Evolutionary conservation across 2,329 filamentous ascomycete genomes (phyloP).

Genomic region (Grosmannia huntii): DNA sequence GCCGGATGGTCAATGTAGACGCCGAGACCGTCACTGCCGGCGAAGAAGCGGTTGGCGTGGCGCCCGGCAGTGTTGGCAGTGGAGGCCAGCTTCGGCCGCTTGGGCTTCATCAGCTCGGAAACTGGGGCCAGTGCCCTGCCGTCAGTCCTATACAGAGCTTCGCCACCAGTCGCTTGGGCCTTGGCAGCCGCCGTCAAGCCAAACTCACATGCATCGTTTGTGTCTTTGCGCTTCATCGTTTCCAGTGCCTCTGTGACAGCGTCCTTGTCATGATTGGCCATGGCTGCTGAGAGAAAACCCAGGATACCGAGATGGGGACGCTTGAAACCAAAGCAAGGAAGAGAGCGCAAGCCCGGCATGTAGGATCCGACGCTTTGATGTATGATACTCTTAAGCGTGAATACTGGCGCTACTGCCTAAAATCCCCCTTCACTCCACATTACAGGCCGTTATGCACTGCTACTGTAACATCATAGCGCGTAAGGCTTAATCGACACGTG

Average conservation of each 20-base stretch:
- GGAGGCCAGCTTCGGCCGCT: background rate
- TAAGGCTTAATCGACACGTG: background rate
- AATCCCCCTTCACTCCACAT: background rate
- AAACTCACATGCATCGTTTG: background rate
- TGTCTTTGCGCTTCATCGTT: background rate
- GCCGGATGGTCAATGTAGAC: conserved; percentile 53
- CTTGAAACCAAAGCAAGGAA: background rate
- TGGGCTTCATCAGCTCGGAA: background rate
- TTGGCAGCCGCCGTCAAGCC: too few species aligned
- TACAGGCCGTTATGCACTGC: background rate
- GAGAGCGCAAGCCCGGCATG: background rate
- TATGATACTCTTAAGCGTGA: background rate
- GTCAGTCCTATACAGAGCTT: background rate
- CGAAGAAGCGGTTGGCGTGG: background rate
- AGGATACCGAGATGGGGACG: background rate
- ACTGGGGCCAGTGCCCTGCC: background rate
- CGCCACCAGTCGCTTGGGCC: background rate
- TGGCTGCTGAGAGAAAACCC: background rate
- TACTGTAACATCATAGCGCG: background rate
- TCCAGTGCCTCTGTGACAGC: background rate
- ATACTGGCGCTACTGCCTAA: background rate
- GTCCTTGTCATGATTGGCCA: background rate
- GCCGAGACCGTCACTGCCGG: conserved; percentile 44
- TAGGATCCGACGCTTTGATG: background rate
- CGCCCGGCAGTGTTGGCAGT: background rate